Percentiles rank a stretch among this genome's conserved stretches.
These are phyloP conservation scores for Linum usitatissimum DNA, from an alignment of 345 rosid genomes.

Conservation along the genomic window DNA sequence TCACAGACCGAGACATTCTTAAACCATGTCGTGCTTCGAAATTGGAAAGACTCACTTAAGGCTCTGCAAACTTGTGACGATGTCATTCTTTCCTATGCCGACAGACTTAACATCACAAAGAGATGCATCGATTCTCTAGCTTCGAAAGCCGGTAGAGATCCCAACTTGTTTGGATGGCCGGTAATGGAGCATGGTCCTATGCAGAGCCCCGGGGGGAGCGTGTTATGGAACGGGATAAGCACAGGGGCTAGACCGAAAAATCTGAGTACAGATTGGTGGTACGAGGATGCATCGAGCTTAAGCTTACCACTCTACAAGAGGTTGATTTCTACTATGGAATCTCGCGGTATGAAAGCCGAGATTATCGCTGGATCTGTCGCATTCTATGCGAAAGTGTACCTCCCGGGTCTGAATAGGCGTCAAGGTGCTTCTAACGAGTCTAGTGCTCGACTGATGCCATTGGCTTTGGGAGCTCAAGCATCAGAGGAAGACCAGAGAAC, in stretches of 20 bases:
- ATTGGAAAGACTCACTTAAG: conserved; percentile 86
- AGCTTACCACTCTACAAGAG: conserved; percentile 69
- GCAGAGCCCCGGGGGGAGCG: conserved; percentile 97
- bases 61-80: conserved; percentile 77
- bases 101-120: conserved; percentile 59
- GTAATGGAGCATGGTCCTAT: conserved; percentile 80
- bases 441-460: conserved; percentile 48
- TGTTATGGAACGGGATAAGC: conserved; percentile 96
- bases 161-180: conserved; percentile 91
- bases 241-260: conserved; percentile 78
- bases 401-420: conserved; percentile 75
- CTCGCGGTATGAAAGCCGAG: conserved; percentile 66
- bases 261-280: conserved; percentile 90
- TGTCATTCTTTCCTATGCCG: conserved; percentile 44
- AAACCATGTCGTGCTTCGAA: conserved; percentile 69
- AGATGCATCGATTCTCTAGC: conserved; percentile 75
- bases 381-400: conserved; percentile 60
- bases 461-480: conserved; percentile 39
- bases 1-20: conserved; percentile 72
- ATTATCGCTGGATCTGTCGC: conserved; percentile 65
- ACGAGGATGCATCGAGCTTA: conserved; percentile 69
- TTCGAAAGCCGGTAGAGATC: conserved; percentile 65
- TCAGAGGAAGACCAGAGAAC: conserved; percentile 82
- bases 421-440: conserved; percentile 47
- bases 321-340: conserved; percentile 61